Base-by-base conservation (phyloP, 2,329 filamentous ascomycete genomes). In the Colletotrichum destructivum region DNA sequence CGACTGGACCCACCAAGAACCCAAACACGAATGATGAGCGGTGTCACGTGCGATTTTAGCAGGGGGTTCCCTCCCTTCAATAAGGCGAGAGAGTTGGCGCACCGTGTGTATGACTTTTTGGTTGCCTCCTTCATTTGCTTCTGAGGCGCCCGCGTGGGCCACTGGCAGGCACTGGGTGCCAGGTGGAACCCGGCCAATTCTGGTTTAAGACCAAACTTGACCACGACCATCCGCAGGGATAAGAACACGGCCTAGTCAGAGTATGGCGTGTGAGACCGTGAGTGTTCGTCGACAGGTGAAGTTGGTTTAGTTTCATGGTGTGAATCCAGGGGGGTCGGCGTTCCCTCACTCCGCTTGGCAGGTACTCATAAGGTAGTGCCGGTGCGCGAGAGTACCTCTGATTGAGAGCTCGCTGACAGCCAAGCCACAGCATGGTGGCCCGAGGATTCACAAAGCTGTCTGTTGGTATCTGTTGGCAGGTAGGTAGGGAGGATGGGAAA, bases 201-300 rank as follows among this genome's bases (percentile, higher is more conserved):
- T 23, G 49, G 49, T 46, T 21, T 26, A 46, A 66, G 46, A 54
- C 65, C 56, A 68, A 51, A 8, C 49, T 52, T 52, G 35, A 42
- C 60, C 47, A 68, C 59, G 64, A 65, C 49, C 69, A 64, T 64
- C 59, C 69, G 69, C 65, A 72, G 65, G 66, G 69, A 63, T 71
- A n/a, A 16, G 40, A 57, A n/a, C 42, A 46, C 38, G 26, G 46
- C 47, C 64, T 64, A 69, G 65, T 69, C 57, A 67, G 56, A 47
- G 31, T 35, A 51, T 23, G 21, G 23, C 5, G 18, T 35, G 46
- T 16, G 26, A 49, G 42, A 18, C 13, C 18, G 26, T 40, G 16
- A 13, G 31, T 40, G 31, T 62, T 13, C 18, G 31, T 62, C n/a
- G 47, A 31, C 35, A 35, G 46, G 60, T 62, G 57, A 38, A 54